phyloP scores from a whole-genome alignment of 257 asterid genomes.

The Mentha longifolia region DNA sequence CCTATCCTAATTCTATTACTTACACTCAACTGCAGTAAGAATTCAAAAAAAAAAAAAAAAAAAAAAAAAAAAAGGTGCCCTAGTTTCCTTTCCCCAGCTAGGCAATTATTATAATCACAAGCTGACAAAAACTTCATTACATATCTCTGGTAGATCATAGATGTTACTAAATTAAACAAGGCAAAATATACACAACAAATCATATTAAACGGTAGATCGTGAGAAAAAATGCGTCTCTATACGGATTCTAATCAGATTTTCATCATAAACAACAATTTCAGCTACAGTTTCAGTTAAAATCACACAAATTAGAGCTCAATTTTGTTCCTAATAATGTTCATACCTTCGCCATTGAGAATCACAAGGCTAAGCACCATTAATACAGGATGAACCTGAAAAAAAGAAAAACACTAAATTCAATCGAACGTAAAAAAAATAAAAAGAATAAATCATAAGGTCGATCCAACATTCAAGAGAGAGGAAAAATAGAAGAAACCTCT shows the following conservation, averaged over 20 bases:
- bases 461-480: not conserved
- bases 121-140: not conserved
- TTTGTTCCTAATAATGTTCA: not conserved
- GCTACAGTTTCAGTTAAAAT: not conserved
- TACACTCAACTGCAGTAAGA: not conserved
- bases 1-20: conserved; percentile 23
- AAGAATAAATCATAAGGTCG: not conserved
- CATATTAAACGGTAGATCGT: too few relatives aligned
- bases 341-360: conserved; percentile 96
- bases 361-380: conserved; percentile 82
- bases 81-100: conserved; percentile 13
- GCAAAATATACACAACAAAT: not conserved
- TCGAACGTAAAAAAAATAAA: not conserved
- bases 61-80: too few relatives aligned
- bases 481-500: not conserved
- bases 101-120: conserved; percentile 11
- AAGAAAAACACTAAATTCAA: not conserved
- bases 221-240: too few relatives aligned
- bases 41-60: too few relatives aligned
- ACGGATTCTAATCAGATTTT: too few relatives aligned
- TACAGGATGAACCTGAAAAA: conserved; percentile 89
- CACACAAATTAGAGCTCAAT: conserved; percentile 2
- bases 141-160: not conserved
- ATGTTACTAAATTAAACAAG: conserved; percentile 1
- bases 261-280: too few relatives aligned